A percentile compares a stretch with the other conserved stretches of the same genome.
Conservation (phyloP, 2,329 filamentous ascomycete genomes). For the Dothistroma septosporum region DNA sequence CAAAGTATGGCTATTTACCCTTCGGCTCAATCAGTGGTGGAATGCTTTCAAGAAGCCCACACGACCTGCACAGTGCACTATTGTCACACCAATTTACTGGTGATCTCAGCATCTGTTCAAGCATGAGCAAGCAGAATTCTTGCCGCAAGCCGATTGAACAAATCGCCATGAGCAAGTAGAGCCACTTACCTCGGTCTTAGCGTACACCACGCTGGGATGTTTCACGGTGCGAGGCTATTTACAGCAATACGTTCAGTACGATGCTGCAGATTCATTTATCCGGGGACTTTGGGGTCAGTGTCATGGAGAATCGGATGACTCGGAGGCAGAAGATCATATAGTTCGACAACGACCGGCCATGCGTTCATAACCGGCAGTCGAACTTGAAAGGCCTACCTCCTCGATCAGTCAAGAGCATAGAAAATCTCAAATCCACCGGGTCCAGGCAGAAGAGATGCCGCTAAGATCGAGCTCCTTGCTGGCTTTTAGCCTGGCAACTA, state of each 20-base stretch:
- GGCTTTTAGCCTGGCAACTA: conserved; percentile 16
- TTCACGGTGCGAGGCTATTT: background rate
- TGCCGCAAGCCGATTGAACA: background rate
- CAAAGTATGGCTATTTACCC: background rate
- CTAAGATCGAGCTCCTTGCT: conserved; percentile 9
- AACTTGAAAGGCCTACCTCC: too few relatives aligned
- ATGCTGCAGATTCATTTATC: background rate
- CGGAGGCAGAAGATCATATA: background rate
- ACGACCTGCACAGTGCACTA: background rate
- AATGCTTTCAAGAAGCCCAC: background rate
- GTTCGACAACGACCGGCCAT: background rate
- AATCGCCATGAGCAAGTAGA: background rate
- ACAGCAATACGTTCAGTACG: background rate
- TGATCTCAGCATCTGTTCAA: background rate
- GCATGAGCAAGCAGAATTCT: background rate
- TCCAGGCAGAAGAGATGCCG: conserved; percentile 8
- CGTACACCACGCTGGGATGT: background rate
- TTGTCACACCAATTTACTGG: background rate
- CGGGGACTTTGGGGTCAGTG: background rate
- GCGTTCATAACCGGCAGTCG: too few relatives aligned
- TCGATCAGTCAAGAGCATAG: too few relatives aligned
- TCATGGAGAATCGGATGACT: background rate
- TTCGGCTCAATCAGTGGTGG: background rate
- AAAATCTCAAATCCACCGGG: background rate
- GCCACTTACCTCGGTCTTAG: background rate